Evolutionary conservation across 208 protist genomes (phyloP).

Genomic region (Acanthamoeba divionensis): DNA sequence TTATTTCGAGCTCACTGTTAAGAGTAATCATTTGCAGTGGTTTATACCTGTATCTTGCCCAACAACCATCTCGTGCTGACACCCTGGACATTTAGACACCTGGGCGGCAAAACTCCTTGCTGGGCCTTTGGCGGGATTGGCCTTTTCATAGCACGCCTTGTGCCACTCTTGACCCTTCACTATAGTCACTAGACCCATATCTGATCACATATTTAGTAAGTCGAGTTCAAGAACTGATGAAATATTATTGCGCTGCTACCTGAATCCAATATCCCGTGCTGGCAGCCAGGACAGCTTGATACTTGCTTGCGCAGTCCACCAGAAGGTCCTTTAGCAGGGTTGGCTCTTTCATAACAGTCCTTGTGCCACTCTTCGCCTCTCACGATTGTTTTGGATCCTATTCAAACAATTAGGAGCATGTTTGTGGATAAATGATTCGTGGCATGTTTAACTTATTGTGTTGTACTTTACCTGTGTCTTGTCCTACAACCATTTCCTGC

Average conservation of each 20-base stretch:
- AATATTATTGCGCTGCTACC: too few species aligned
- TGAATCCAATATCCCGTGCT: too few species aligned
- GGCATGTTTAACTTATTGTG: too few species aligned
- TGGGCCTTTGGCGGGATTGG: not conserved
- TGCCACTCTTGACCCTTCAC: not conserved
- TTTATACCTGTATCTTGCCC: not conserved
- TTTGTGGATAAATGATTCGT: too few species aligned
- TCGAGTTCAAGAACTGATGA: too few species aligned
- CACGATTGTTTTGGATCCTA: slow-evolving; percentile 16
- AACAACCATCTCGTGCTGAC: not conserved
- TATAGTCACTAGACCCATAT: not conserved
- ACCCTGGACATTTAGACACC: not conserved
- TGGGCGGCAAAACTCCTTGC: not conserved
- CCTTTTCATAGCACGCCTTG: not conserved
- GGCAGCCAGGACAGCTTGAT: not conserved
- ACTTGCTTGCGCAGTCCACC: not conserved
- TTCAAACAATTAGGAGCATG: too few species aligned
- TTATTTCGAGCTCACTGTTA: too few species aligned
- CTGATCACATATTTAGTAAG: too few species aligned
- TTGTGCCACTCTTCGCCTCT: slow-evolving; percentile 30
- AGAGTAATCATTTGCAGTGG: too few species aligned
- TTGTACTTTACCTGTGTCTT: not conserved
- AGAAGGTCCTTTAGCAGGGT: not conserved
- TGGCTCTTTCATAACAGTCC: slow-evolving; percentile 14
- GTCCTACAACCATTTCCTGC: not conserved